Evolutionary conservation across 345 rosid species (phyloP), one percentile per base, ranked within the genome.

Genomic region (Eutrema heterophyllum): DNA sequence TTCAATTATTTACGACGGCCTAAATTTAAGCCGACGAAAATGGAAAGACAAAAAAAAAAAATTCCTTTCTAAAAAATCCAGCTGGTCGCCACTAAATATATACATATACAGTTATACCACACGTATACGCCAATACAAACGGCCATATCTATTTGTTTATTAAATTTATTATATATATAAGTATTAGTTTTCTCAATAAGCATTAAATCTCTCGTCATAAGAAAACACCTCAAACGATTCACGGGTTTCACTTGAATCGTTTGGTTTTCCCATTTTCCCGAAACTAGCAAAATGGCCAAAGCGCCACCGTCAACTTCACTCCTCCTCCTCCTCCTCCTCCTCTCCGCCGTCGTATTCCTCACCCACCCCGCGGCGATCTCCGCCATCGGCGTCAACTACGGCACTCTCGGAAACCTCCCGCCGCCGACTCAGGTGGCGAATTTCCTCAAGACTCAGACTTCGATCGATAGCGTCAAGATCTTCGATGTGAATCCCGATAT

Each of bases 311-410:
- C 71, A 5, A 40, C 15, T 10, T 56, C 81, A 49, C 64, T 62
- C 70, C 58, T 57, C 58, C 79, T 79, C 64, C 24, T 79, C 64
- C 24, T 21, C 21, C 1, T 21, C 21, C 74, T 81, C 84, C 56
- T 79, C 57, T 36, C 68, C 43, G 1, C 64, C 64, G 18, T 67
- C 75, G 41, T 63, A 56, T 18, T 81, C 70, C 74, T 85, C 81
- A 55, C 64, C 78, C 79, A 81, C 71, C 74, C 83, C 67, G 26
- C 78, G 68, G 36, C 63, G 32, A 41, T 83, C 56, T 45, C 66
- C 7, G 80, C 90, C 78, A 75, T 92, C n/a, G 97, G 97, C 0
- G 83, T 92, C 6, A 92, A 92, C 87, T 92, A 92, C 65, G 97
- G 97, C 4, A 86, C 92, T 16, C 52, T 85, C 3, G 91, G 84